Evolutionary conservation across 768 basidiomycete genomes (phyloP).

Genomic region (Mycena olivaceomarginata): DNA sequence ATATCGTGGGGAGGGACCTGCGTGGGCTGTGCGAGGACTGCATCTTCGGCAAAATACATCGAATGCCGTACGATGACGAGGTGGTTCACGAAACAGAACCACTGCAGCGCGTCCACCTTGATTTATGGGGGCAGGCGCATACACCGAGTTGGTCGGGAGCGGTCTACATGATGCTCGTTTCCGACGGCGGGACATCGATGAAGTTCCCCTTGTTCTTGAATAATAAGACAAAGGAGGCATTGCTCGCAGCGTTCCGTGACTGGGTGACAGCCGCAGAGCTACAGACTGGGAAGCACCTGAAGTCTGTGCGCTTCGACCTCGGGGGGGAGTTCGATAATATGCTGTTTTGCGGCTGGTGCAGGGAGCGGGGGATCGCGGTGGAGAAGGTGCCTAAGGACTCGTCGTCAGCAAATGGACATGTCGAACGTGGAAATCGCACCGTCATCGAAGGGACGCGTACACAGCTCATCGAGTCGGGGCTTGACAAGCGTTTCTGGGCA

Average conservation of each 20-base stretch:
- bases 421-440: background rate
- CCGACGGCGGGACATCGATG: background rate
- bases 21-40: background rate
- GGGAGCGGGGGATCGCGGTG: background rate
- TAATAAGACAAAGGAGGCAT: background rate
- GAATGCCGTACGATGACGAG: background rate
- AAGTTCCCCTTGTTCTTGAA: background rate
- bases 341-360: background rate
- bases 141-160: background rate
- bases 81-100: background rate
- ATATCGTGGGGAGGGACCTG: background rate
- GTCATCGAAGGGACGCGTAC: background rate
- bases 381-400: background rate
- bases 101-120: background rate
- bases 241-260: background rate
- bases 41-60: background rate
- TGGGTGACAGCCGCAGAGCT: background rate
- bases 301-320: background rate
- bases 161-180: no score
- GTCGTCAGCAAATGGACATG: constrained; percentile 5
- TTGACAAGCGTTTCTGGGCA: no score
- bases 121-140: background rate
- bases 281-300: background rate
- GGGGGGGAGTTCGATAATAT: background rate
- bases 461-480: no score